phyloP scores from a whole-genome alignment of 108 stramenopile species.

The Cyclotella atomus region DNA sequence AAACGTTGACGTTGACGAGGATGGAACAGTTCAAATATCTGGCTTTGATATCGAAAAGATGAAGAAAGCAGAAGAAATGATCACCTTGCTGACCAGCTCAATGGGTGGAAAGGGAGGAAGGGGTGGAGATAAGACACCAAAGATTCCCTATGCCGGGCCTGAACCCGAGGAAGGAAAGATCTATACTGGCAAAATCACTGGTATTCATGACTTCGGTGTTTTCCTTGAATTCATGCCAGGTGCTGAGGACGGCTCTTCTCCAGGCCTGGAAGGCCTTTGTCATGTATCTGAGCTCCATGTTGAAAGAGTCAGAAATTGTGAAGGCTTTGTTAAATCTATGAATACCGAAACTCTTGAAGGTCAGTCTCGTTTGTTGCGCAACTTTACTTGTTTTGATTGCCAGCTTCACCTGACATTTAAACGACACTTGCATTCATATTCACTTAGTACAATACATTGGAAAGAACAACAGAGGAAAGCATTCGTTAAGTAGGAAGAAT shows the following conservation, averaged over 20 bases:
- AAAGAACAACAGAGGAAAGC: conserved; percentile 74
- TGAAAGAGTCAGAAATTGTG: conserved; percentile 82
- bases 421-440: too few relatives aligned
- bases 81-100: conserved; percentile 49
- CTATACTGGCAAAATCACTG: conserved; percentile 81
- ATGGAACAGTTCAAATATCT: conserved; percentile 69
- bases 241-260: conserved; percentile 80
- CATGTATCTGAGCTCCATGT: conserved; percentile 85
- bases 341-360: conserved; percentile 78
- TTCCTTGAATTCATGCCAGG: conserved; percentile 86
- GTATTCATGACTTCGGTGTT: conserved; percentile 84
- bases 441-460: conserved; percentile 68
- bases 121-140: conserved; percentile 54
- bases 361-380: conserved; percentile 10
- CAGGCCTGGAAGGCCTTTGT: conserved; percentile 81
- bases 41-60: conserved; percentile 66
- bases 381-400: too few relatives aligned
- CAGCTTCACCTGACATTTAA: too few relatives aligned
- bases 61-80: conserved; percentile 74
- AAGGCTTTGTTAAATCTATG: conserved; percentile 72
- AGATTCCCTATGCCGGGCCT: conserved; percentile 69
- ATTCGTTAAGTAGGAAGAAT: conserved; percentile 75
- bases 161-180: conserved; percentile 71
- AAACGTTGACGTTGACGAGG: conserved; percentile 75
- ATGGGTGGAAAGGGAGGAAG: conserved; percentile 57